Conservation (phyloP, 2,329 filamentous ascomycete species). For the Rutstroemia sp. region DNA sequence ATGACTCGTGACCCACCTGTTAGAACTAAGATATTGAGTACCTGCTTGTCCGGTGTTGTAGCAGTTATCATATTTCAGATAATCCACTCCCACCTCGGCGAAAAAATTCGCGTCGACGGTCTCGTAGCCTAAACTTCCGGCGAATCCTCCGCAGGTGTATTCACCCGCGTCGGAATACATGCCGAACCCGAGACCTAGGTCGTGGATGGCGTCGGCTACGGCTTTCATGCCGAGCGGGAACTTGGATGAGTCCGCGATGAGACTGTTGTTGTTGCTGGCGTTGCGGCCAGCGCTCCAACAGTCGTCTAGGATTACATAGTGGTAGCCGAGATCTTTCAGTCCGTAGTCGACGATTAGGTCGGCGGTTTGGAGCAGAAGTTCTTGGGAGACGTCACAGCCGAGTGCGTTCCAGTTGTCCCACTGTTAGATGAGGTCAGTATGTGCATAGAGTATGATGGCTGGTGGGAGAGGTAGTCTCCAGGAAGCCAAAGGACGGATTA, state of each 20-base stretch:
- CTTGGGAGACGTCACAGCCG: conserved; percentile 42
- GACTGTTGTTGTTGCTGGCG: conserved; percentile 34
- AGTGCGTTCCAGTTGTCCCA: conserved; percentile 44
- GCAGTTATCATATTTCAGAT: conserved; percentile 51
- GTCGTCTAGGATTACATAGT: conserved; percentile 49
- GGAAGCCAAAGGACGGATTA: no score
- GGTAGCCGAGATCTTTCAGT: conserved; percentile 46
- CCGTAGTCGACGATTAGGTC: conserved; percentile 41
- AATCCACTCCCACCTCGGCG: conserved; percentile 44
- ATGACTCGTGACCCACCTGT: conserved; percentile 26
- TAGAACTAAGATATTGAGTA: conserved; percentile 32
- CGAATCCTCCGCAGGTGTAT: conserved; percentile 33
- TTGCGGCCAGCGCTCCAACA: conserved; percentile 42
- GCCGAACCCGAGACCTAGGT: conserved; percentile 41
- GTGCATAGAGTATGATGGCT: no score
- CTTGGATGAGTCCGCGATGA: conserved; percentile 34
- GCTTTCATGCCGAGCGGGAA: conserved; percentile 42
- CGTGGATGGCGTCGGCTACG: conserved; percentile 41
- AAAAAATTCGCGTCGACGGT: conserved; percentile 44
- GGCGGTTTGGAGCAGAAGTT: conserved; percentile 40
- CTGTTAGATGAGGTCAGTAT: no score
- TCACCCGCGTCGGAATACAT: conserved; percentile 44
- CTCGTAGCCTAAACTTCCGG: conserved; percentile 42
- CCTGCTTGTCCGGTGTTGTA: conserved; percentile 47
- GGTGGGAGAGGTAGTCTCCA: no score